Conservation (phyloP, 805 yeast genomes). For the Saccharomyces eubayanus region DNA sequence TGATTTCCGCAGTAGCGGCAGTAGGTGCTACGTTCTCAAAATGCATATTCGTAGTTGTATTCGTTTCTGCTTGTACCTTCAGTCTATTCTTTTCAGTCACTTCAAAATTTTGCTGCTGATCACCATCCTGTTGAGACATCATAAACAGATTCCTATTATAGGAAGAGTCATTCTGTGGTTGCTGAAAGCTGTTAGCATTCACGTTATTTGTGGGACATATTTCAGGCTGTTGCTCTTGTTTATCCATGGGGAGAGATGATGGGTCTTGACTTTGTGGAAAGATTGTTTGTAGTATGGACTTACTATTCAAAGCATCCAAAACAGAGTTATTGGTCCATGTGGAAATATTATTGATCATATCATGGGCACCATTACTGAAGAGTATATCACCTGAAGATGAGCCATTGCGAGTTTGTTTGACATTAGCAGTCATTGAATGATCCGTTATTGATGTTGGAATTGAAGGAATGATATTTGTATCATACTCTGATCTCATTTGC, state of each 20-base stretch:
- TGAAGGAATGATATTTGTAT: background rate
- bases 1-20: background rate
- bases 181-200: constrained; percentile 2
- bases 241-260: constrained; percentile 1
- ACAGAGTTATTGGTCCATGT: constrained; percentile 43
- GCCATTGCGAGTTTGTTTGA: background rate
- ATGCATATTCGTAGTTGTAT: background rate
- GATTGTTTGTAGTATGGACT: background rate
- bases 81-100: background rate
- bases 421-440: background rate
- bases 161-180: background rate
- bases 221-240: constrained; percentile 6
- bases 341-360: constrained; percentile 53
- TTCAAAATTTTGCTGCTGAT: background rate
- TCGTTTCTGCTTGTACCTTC: background rate
- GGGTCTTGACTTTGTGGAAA: background rate
- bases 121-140: constrained; percentile 10
- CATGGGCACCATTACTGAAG: constrained; percentile 38
- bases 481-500: background rate
- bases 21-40: background rate
- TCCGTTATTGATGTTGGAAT: background rate
- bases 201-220: constrained; percentile 1
- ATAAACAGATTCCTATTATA: constrained; percentile 4
- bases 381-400: constrained; percentile 14
- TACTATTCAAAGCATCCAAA: constrained; percentile 10